These are phyloP conservation scores for Auriscalpium microsporum DNA, from an alignment of 768 basidiomycete species.

Conservation along the genomic window DNA sequence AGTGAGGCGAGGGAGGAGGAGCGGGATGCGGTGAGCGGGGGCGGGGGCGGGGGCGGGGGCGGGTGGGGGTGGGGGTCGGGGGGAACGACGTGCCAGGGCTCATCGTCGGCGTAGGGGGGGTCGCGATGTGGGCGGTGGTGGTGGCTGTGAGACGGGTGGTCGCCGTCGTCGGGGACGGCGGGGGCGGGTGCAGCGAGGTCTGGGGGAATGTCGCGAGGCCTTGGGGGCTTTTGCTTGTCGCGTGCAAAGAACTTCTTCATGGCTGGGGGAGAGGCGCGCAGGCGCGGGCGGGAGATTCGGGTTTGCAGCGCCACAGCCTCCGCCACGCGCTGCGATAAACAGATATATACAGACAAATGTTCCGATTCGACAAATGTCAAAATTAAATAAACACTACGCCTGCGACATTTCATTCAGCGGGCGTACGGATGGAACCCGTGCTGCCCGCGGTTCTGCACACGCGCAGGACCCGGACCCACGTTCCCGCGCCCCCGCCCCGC, in stretches of 20 bases:
- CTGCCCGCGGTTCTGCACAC: slow-evolving; percentile 61
- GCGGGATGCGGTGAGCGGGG: slow-evolving; percentile 30
- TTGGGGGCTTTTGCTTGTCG: slow-evolving; percentile 36
- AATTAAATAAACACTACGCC: too few species aligned
- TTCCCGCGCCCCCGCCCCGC: slow-evolving; percentile 51
- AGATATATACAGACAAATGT: not conserved
- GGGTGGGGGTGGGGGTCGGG: slow-evolving; percentile 18
- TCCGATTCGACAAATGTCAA: too few species aligned
- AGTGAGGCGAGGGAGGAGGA: slow-evolving; percentile 44
- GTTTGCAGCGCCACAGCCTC: too few species aligned
- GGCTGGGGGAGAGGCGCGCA: not conserved
- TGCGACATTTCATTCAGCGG: too few species aligned
- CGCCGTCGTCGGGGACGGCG: slow-evolving; percentile 2
- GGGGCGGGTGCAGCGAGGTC: slow-evolving; percentile 18
- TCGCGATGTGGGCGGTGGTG: slow-evolving; percentile 18
- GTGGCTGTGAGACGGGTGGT: slow-evolving; percentile 8
- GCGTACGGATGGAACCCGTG: slow-evolving; percentile 83
- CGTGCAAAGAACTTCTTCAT: slow-evolving; percentile 59
- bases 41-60: slow-evolving; percentile 8
- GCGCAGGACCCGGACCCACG: slow-evolving; percentile 37
- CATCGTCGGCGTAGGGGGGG: slow-evolving; percentile 29
- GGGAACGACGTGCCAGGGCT: slow-evolving; percentile 35
- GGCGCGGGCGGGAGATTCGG: too few species aligned
- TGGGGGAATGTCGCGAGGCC: slow-evolving; percentile 20
- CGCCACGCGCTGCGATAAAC: not conserved